Evolutionary conservation across 2,329 filamentous ascomycete species (phyloP).

Genomic region (Monosporascus sp.): DNA sequence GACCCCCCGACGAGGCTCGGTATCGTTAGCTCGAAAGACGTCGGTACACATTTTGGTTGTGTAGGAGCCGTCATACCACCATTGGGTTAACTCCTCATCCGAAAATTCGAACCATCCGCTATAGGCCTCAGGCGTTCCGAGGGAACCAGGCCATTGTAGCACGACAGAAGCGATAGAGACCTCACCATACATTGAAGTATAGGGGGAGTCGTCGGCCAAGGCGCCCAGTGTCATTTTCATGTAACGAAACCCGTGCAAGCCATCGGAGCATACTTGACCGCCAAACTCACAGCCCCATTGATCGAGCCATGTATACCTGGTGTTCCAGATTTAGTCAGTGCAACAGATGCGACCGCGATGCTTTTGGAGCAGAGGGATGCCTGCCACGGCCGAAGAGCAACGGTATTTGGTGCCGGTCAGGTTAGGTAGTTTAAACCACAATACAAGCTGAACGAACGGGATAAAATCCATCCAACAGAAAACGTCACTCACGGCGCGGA

Average conservation of each 20-base stretch:
- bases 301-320: constrained; percentile 38
- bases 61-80: constrained; percentile 49
- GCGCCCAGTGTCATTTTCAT: constrained; percentile 42
- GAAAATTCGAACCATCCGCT: constrained; percentile 48
- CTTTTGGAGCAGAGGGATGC: background rate
- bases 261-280: constrained; percentile 43
- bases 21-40: constrained; percentile 39
- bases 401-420: background rate
- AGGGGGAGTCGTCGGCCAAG: constrained; percentile 35
- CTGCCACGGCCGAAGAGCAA: too few species aligned
- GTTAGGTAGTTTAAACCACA: background rate
- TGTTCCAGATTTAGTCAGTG: background rate
- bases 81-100: constrained; percentile 41
- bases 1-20: constrained; percentile 40
- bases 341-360: background rate
- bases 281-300: constrained; percentile 37
- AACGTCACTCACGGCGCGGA: constrained; percentile 14
- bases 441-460: background rate
- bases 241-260: constrained; percentile 48
- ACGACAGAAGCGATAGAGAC: constrained; percentile 37
- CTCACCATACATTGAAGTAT: constrained; percentile 35
- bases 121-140: constrained; percentile 43
- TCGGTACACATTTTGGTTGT: constrained; percentile 45
- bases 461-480: background rate
- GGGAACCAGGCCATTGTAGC: constrained; percentile 38